These are phyloP conservation scores for Raphanus raphanistrum DNA, from an alignment of 345 rosid genomes.

Conservation along the genomic window DNA sequence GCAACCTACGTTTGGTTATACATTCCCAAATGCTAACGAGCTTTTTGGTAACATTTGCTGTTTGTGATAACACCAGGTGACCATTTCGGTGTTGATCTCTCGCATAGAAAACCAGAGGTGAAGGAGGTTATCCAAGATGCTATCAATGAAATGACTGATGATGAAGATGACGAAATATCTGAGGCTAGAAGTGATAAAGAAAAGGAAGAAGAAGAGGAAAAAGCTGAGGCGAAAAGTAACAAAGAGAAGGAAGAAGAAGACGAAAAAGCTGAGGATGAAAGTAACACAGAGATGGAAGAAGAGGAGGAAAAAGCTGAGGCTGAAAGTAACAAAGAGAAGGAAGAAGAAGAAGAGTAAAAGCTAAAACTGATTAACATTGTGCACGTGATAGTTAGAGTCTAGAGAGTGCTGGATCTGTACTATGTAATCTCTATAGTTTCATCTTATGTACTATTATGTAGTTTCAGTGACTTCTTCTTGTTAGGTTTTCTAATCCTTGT, in stretches of 20 bases:
- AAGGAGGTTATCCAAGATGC: conserved; percentile 89
- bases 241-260: conserved; percentile 18
- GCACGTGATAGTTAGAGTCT: background rate
- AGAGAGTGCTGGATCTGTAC: conserved; percentile 24
- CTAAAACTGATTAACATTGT: conserved; percentile 32
- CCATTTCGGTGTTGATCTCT: conserved; percentile 70
- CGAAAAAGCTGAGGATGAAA: conserved; percentile 39
- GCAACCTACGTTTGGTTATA: background rate
- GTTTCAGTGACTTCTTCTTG: conserved; percentile 16
- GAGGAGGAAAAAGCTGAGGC: conserved; percentile 51
- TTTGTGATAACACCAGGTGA: conserved; percentile 49
- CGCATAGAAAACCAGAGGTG: conserved; percentile 86
- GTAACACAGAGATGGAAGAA: conserved; percentile 36
- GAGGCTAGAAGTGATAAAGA: conserved; percentile 46
- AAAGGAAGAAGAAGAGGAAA: background rate
- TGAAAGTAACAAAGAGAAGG: conserved; percentile 41
- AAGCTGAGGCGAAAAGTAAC: conserved; percentile 43
- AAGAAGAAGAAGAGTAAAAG: conserved; percentile 42
- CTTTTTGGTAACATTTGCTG: conserved; percentile 13
- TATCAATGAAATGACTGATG: conserved; percentile 86
- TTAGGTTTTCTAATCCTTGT: conserved; percentile 10
- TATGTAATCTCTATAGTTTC: conserved; percentile 32
- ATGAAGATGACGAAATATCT: conserved; percentile 44
- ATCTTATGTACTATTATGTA: background rate
- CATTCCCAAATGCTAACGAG: background rate